Evolutionary conservation across 2,329 filamentous ascomycete genomes (phyloP), one percentile per base, ranked within the genome.

Genomic region (Knoxdaviesia proteae): DNA sequence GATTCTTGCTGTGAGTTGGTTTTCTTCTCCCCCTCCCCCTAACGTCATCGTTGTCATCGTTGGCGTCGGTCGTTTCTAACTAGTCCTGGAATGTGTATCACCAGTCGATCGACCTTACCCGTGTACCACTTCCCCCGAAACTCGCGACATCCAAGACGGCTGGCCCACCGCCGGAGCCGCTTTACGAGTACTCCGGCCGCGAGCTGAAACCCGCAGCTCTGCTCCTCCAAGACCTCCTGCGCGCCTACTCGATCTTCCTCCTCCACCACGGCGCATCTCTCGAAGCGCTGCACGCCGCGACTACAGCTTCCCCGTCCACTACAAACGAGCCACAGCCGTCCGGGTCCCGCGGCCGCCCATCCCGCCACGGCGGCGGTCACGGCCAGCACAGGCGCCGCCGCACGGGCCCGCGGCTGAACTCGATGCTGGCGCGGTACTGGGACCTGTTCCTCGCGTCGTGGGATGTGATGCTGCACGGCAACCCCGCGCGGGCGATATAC

Each of bases 381-480:
- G 29, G 20, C 20, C 20, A 20, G 20, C 20, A 20, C 20, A 20
- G 20, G 20, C 20, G 20, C 20, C 74, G 75, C 43, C 64, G 71
- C 36, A 68, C 69, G 40, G 70, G 84, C 38, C 56, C 69, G 20
- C 77, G 76, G 46, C 92, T 96, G 50, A 75, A 80, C 44, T 68
- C 65, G 32, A 65, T 82, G 36, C 62, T 98, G 32, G 70, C 80
- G 42, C 74, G 78, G 36, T 96, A 86, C 58, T 98, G 90, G 88
- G 74, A 79, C 49, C 52, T 69, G 7, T 77, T 69, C 46, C 53
- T 77, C 11, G 69, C 70, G 0, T 77, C 75, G 1, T 98, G 90
- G 90, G 84, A 88, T 50, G 80, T 96, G 8, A 70, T 94, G 49
- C 67, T 98, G 37, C 83, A 88, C 54, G 88, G 86, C 6, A 94